These are phyloP conservation scores for Phytopythium oedochilum DNA, from an alignment of 352 stramenopile genomes.

Conservation along the genomic window DNA sequence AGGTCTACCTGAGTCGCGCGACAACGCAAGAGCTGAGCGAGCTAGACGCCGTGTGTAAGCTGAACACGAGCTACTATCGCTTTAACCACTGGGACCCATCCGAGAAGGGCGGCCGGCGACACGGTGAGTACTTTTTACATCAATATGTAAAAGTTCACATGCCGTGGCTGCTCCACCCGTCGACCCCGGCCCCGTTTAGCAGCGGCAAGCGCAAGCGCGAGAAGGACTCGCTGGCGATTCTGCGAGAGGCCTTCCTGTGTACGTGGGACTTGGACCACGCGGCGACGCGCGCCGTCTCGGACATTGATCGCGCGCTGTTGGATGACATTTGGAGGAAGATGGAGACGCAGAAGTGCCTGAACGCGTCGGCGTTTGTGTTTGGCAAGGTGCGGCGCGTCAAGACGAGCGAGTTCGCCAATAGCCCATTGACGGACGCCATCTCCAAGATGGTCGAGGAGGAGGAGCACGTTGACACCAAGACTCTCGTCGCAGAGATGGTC, in stretches of 20 bases:
- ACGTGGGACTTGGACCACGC: slow-evolving; percentile 79
- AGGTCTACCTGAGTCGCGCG: slow-evolving; percentile 70
- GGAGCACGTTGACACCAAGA: slow-evolving; percentile 41
- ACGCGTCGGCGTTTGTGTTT: slow-evolving; percentile 67
- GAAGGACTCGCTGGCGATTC: slow-evolving; percentile 52
- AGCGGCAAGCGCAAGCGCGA: slow-evolving; percentile 46
- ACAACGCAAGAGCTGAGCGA: slow-evolving; percentile 66
- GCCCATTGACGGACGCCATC: slow-evolving; percentile 51
- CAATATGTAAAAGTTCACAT: slow-evolving; percentile 83
- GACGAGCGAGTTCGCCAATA: slow-evolving; percentile 63
- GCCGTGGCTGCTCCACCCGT: slow-evolving; percentile 60
- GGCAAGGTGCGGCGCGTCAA: slow-evolving; percentile 63
- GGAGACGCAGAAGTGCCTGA: slow-evolving; percentile 61
- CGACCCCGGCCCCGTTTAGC: slow-evolving; percentile 39
- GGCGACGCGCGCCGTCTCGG: slow-evolving; percentile 58
- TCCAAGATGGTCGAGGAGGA: slow-evolving; percentile 56
- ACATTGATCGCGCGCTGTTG: slow-evolving; percentile 66
- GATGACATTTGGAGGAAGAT: slow-evolving; percentile 87
- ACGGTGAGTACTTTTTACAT: slow-evolving; percentile 78
- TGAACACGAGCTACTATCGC: slow-evolving; percentile 75
- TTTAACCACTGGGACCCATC: slow-evolving; percentile 73
- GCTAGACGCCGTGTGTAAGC: slow-evolving; percentile 49
- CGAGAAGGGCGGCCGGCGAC: slow-evolving; percentile 61
- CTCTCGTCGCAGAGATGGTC: slow-evolving; percentile 56
- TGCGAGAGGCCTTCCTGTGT: slow-evolving; percentile 78